A percentile compares a stretch with the other conserved stretches of the same genome.
phyloP scores from a whole-genome alignment of 805 yeast genomes.

The Cyberlindnera suaveolens region DNA sequence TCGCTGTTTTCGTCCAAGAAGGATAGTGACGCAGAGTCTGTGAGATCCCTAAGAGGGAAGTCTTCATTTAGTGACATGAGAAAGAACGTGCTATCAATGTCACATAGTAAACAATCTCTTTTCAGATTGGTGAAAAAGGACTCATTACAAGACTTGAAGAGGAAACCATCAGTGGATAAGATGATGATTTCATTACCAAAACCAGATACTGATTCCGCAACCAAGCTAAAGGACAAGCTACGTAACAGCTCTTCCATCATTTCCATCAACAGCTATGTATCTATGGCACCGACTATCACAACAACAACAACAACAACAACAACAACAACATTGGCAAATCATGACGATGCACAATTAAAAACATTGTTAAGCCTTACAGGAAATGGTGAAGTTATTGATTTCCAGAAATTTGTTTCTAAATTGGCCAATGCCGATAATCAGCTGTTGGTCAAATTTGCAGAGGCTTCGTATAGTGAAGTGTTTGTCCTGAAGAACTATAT shows the following conservation, averaged over 20 bases:
- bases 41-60: slow-evolving; percentile 21
- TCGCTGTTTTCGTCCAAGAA: slow-evolving; percentile 20
- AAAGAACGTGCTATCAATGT: slow-evolving; percentile 25
- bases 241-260: slow-evolving; percentile 44
- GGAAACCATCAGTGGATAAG: slow-evolving; percentile 23
- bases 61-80: slow-evolving; percentile 24
- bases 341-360: slow-evolving; percentile 11
- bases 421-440: slow-evolving; percentile 27
- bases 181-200: slow-evolving; percentile 49
- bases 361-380: slow-evolving; percentile 32
- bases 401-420: slow-evolving; percentile 20
- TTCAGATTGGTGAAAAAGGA: slow-evolving; percentile 20
- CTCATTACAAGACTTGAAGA: slow-evolving; percentile 18
- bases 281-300: slow-evolving; percentile 14
- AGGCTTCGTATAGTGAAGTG: slow-evolving; percentile 43
- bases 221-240: slow-evolving; percentile 47
- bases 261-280: slow-evolving; percentile 28
- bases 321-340: slow-evolving; percentile 2
- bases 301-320: slow-evolving; percentile 9
- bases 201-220: slow-evolving; percentile 49
- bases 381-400: slow-evolving; percentile 27
- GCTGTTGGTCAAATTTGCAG: slow-evolving; percentile 34
- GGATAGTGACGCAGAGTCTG: slow-evolving; percentile 13
- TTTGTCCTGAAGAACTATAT: slow-evolving; percentile 26
- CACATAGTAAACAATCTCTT: slow-evolving; percentile 17